Evolutionary conservation across 2,329 filamentous ascomycete genomes (phyloP).

Genomic region (Aspergillus phoenicis): DNA sequence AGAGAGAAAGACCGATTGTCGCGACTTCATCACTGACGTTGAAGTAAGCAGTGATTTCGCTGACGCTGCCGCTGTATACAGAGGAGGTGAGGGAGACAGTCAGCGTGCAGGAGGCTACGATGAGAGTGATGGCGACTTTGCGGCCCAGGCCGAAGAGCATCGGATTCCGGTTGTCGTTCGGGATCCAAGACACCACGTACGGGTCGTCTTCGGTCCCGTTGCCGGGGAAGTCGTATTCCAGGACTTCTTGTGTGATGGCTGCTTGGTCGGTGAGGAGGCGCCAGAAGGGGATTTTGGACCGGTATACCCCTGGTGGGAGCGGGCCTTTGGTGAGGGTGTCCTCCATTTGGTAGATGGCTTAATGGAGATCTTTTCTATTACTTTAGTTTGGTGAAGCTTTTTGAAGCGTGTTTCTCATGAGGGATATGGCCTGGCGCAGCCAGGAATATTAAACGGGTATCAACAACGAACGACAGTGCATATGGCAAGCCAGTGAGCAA

Average conservation of each 20-base stretch:
- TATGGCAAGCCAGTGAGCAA: too few relatives aligned
- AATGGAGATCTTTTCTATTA: background rate
- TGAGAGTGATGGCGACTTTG: slow-evolving; percentile 4
- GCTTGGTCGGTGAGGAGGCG: slow-evolving; percentile 6
- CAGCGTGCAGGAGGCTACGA: slow-evolving; percentile 5
- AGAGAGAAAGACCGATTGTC: slow-evolving; percentile 2
- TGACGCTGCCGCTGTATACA: slow-evolving; percentile 6
- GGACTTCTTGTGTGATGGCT: slow-evolving; percentile 4
- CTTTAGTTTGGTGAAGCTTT: background rate
- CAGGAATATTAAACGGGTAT: background rate
- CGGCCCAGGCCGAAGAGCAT: slow-evolving; percentile 2
- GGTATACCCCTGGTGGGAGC: background rate
- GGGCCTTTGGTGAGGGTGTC: background rate
- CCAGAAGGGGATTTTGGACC: slow-evolving; percentile 2
- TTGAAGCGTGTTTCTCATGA: background rate
- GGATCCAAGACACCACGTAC: slow-evolving; percentile 7
- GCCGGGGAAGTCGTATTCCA: slow-evolving; percentile 5
- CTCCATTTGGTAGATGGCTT: background rate
- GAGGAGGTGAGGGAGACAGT: slow-evolving; percentile 7
- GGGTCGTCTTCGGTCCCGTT: slow-evolving; percentile 2
- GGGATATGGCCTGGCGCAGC: too few relatives aligned
- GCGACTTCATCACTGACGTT: background rate
- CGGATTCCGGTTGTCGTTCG: slow-evolving; percentile 4
- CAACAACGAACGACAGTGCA: background rate
- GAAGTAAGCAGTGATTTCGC: background rate